Base-by-base conservation (phyloP, 352 stramenopile species). In the Phytophthora hybrid region DNA sequence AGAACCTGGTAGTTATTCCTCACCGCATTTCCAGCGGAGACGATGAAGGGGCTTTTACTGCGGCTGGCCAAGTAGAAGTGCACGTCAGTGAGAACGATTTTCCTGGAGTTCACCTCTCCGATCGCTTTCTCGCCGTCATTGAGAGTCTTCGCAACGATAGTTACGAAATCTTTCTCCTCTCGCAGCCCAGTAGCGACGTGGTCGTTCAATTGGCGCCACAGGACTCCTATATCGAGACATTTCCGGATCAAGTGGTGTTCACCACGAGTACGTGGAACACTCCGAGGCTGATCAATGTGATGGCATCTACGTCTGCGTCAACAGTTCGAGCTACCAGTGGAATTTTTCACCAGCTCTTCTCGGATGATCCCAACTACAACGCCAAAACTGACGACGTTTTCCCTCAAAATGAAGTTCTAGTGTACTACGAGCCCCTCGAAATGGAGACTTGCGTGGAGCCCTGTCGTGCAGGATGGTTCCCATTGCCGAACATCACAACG, bases 391-490 rank as follows among this genome's bases (percentile, higher is more conserved):
- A 69, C 49, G 26, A 57, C 6, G 63, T 86, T 59, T 72, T 83
- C 19, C 82, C 85, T 0, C 82, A 89, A 54, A 79, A 79, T 29
- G 32, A 79, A 37, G 46, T 93, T 1, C 41, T 77, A 9, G 83
- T 91, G 10, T 91, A 90, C 62, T 90, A 80, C 34, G 83, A 91
- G 55, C 80, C 85, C 18, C 55, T 89, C 11, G 47, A 74, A 13
- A 72, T 84, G 69, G 59, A 85, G 18, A 62, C 82, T 7, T 91
- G 85, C 41, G 37, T 80, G 8, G 63, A 87, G 13, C 80, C 83
- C 23, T 92, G 85, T 63, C 80, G 81, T 9, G 46, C 71, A 5
- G 83, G 85, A 19, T 90, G 80, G 81, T 92, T 88, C n/a, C 66
- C 83, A 6, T 51, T 85, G 1, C 44, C 73, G 19, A 88, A 92